These are phyloP conservation scores for Diaporthe citrichinensis DNA, from an alignment of 2,329 filamentous ascomycete species.

Conservation along the genomic window DNA sequence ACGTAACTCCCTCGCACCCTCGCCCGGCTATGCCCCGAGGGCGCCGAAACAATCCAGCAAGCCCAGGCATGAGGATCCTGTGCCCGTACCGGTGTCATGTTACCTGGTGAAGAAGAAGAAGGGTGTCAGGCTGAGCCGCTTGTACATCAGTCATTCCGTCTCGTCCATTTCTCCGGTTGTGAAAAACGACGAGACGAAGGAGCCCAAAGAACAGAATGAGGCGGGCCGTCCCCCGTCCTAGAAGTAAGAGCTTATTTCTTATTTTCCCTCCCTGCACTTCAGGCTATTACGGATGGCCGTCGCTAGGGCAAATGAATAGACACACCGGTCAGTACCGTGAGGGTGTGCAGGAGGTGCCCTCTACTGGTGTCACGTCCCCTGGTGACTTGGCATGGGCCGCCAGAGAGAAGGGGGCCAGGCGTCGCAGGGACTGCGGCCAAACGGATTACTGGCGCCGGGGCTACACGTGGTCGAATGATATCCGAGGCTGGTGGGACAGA, in stretches of 20 bases:
- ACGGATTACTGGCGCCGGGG: conserved; percentile 3
- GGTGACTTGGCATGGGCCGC: conserved; percentile 6
- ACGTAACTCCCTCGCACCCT: background rate
- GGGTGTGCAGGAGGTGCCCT: conserved; percentile 29
- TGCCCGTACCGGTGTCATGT: background rate
- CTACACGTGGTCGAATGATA: conserved; percentile 34
- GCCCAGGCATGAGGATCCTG: background rate
- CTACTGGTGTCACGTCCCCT: conserved; percentile 31
- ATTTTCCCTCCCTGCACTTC: background rate
- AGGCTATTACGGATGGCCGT: conserved; percentile 23
- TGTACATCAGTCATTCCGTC: background rate
- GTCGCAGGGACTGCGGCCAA: background rate
- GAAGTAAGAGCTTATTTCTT: conserved; percentile 7
- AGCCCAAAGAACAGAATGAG: background rate
- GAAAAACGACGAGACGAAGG: background rate
- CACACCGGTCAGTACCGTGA: conserved; percentile 16
- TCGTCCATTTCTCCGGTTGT: conserved; percentile 5
- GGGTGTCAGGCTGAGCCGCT: background rate
- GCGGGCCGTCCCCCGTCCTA: conserved; percentile 32
- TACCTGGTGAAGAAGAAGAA: background rate
- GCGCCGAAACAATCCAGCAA: conserved; percentile 6
- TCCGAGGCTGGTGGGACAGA: background rate
- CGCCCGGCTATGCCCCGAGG: conserved; percentile 11
- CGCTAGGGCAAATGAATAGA: conserved; percentile 11
- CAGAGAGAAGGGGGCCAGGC: background rate